These are phyloP conservation scores for Hygrophoropsis aurantiaca DNA, from an alignment of 768 basidiomycete genomes.

Conservation along the genomic window DNA sequence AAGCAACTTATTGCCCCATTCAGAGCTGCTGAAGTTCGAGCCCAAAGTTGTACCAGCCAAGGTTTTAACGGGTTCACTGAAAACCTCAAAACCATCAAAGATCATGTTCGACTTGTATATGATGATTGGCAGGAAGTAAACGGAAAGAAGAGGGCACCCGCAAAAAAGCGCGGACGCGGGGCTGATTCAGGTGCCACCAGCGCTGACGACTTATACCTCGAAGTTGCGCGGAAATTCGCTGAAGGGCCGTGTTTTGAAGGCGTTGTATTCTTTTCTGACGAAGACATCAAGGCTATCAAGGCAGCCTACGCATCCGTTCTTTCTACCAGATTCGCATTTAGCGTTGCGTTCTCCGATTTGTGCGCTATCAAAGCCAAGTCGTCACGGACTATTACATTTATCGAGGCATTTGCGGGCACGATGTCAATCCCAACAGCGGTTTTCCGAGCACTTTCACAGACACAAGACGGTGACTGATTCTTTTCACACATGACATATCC, in stretches of 20 bases:
- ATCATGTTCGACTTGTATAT: constrained; percentile 34
- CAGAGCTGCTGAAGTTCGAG: constrained; percentile 19
- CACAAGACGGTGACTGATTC: constrained; percentile 6
- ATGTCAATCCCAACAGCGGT: constrained; percentile 19
- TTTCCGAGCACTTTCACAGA: constrained; percentile 18
- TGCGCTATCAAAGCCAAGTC: constrained; percentile 57
- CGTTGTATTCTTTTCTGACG: constrained; percentile 21
- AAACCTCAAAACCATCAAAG: constrained; percentile 41
- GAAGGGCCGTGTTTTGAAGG: constrained; percentile 21
- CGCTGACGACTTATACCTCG: constrained; percentile 21
- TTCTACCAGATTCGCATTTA: constrained; percentile 45
- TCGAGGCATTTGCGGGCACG: constrained; percentile 22
- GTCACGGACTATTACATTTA: constrained; percentile 19
- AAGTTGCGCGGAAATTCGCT: constrained; percentile 30
- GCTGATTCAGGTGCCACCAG: constrained; percentile 1
- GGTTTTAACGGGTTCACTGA: constrained; percentile 17
- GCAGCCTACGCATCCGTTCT: constrained; percentile 55
- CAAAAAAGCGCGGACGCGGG: constrained; percentile 4
- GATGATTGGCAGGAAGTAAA: constrained; percentile 13
- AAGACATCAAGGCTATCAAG: constrained; percentile 40
- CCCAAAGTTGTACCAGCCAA: background rate
- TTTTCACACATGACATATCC: too few relatives aligned
- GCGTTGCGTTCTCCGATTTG: constrained; percentile 51
- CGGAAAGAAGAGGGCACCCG: background rate
- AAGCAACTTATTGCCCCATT: constrained; percentile 42